These are phyloP conservation scores for Diaporthe helianthi DNA, from an alignment of 2,329 filamentous ascomycete genomes.

Conservation along the genomic window DNA sequence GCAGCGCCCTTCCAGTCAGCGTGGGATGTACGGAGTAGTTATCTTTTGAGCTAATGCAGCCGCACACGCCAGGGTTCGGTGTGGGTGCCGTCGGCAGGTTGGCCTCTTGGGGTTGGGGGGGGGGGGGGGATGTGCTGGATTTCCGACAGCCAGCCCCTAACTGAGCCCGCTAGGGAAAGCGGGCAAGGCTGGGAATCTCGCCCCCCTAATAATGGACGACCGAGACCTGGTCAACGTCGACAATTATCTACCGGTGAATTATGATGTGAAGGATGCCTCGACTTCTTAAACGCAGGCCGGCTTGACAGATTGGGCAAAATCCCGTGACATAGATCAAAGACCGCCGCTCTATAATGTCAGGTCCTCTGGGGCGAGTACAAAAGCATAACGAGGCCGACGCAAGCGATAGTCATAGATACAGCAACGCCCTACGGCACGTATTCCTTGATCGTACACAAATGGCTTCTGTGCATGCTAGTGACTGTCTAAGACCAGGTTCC, in stretches of 20 bases:
- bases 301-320: neutral
- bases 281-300: neutral
- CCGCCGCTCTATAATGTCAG: neutral
- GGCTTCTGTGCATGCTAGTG: neutral
- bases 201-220: neutral
- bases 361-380: neutral
- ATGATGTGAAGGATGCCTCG: neutral
- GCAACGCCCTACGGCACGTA: no score
- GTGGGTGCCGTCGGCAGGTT: neutral
- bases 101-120: no score
- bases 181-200: neutral
- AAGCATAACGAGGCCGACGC: neutral
- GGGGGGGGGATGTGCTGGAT: neutral
- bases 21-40: constrained; percentile 34
- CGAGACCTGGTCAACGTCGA: neutral
- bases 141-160: neutral
- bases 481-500: neutral
- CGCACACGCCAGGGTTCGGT: constrained; percentile 24
- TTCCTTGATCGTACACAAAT: neutral
- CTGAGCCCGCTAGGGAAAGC: neutral
- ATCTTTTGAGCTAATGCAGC: constrained; percentile 30
- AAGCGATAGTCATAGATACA: neutral
- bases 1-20: constrained; percentile 23
- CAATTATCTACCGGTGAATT: neutral
- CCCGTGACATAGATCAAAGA: neutral